Evolutionary conservation across 2,329 filamentous ascomycete genomes (phyloP).

Genomic region (Neurospora sp.): DNA sequence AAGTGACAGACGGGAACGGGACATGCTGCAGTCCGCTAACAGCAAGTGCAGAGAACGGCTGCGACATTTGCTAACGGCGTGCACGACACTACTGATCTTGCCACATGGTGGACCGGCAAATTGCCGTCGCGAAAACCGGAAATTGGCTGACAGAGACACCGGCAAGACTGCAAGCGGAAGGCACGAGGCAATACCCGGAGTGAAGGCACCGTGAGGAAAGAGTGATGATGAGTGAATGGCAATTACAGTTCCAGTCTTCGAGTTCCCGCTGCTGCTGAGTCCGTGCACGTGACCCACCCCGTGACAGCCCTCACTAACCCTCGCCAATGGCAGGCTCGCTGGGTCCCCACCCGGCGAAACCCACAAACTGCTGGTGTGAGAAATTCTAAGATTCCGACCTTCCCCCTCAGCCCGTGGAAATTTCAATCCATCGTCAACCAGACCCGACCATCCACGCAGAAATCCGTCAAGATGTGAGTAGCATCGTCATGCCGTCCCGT

Average conservation of each 20-base stretch:
- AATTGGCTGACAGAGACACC: neutral
- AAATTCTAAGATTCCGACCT: slow-evolving; percentile 22
- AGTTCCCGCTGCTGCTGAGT: neutral
- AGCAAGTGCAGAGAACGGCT: neutral
- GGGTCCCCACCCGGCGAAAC: slow-evolving; percentile 17
- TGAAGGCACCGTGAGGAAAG: neutral
- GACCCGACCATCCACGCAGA: slow-evolving; percentile 26
- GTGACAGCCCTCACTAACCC: slow-evolving; percentile 15
- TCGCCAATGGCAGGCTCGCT: slow-evolving; percentile 17
- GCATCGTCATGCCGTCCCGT: slow-evolving; percentile 6
- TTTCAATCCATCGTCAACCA: slow-evolving; percentile 21
- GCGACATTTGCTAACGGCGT: neutral
- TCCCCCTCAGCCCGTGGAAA: slow-evolving; percentile 21
- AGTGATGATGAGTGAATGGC: neutral
- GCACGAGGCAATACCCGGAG: neutral
- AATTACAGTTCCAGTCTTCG: neutral
- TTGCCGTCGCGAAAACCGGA: neutral
- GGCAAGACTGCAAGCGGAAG: neutral
- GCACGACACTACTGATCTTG: neutral
- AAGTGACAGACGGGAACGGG: neutral
- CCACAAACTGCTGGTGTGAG: slow-evolving; percentile 22
- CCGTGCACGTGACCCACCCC: slow-evolving; percentile 1
- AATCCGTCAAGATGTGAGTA: slow-evolving; percentile 32
- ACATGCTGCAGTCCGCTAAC: neutral
- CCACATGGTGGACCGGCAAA: neutral